A percentile compares a stretch with the other conserved stretches of the same genome.
Conservation (phyloP, 345 rosid species). For the Eucalyptus tenuipes region DNA sequence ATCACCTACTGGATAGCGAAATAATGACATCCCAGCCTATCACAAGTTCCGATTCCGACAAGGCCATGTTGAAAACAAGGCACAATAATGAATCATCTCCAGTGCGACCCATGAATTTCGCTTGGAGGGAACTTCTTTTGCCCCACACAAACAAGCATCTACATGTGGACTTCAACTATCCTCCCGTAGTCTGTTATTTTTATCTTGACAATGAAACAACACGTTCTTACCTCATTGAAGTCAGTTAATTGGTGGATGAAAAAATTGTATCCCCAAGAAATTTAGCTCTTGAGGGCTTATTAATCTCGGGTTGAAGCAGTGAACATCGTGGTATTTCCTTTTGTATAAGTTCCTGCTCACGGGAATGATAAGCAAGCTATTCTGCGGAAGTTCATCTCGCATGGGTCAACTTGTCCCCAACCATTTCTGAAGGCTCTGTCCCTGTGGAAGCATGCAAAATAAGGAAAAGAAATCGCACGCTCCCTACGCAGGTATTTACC, state of each 20-base stretch:
- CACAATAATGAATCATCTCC: neutral
- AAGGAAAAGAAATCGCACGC: slow-evolving; percentile 56
- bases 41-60: neutral
- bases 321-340: neutral
- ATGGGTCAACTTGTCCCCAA: neutral
- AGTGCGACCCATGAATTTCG: neutral
- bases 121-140: neutral
- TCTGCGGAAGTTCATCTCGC: neutral
- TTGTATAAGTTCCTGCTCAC: neutral
- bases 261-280: neutral
- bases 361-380: neutral
- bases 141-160: neutral
- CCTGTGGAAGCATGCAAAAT: slow-evolving; percentile 11
- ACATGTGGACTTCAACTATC: neutral
- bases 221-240: neutral
- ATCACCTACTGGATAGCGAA: neutral
- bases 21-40: neutral
- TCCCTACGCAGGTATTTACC: slow-evolving; percentile 99
- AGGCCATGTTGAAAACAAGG: neutral
- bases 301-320: neutral
- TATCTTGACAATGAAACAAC: neutral
- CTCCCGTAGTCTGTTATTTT: neutral
- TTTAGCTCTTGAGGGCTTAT: neutral
- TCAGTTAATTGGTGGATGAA: neutral
- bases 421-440: neutral